Conservation (phyloP, 2,329 filamentous ascomycete species). For the Ophiostoma sp. region DNA sequence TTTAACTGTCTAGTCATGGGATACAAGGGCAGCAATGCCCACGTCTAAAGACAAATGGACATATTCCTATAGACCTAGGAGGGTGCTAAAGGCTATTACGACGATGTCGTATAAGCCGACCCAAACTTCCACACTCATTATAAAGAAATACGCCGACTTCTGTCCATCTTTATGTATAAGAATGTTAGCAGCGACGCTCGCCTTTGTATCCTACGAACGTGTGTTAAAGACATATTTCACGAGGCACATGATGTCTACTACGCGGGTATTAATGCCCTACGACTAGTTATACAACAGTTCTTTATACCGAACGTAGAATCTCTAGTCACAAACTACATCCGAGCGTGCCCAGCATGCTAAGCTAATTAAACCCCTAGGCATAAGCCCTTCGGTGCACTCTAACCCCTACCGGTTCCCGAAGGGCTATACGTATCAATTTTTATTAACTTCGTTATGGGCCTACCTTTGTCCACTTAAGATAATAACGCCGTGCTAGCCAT, state of each 20-base stretch:
- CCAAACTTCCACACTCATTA: neutral
- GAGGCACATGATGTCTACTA: no score
- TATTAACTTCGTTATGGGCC: neutral
- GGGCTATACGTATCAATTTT: neutral
- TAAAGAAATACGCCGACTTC: neutral
- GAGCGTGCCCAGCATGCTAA: neutral
- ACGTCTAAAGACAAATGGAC: neutral
- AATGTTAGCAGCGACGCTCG: no score
- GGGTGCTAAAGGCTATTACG: neutral
- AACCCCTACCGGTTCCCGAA: neutral
- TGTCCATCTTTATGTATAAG: neutral
- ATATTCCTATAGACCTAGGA: neutral
- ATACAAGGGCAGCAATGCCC: conserved; percentile 1
- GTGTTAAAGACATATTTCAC: no score
- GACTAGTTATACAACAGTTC: neutral
- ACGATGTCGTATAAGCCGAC: neutral
- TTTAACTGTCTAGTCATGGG: conserved; percentile 10
- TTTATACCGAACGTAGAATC: neutral
- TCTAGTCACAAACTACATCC: neutral
- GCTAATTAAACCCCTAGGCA: neutral
- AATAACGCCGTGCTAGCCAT: no score
- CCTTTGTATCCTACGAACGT: no score
- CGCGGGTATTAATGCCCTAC: neutral
- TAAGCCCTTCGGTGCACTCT: neutral
- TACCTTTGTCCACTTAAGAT: neutral